Evolutionary conservation across 2,329 filamentous ascomycete species (phyloP).

Genomic region (Xylariaceae sp.): DNA sequence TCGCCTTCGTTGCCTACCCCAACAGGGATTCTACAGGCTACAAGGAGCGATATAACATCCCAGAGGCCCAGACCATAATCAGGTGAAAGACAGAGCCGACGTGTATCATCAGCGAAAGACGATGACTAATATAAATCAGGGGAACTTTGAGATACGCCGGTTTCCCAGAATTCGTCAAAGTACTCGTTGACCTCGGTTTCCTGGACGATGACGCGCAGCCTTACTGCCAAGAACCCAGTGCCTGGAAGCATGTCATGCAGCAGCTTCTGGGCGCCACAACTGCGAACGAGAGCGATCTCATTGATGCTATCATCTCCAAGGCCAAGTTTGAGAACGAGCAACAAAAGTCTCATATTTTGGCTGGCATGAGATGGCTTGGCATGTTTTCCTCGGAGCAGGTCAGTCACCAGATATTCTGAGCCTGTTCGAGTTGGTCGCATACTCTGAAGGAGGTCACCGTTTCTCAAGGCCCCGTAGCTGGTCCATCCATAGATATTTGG

Average conservation of each 20-base stretch:
- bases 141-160: conserved; percentile 83
- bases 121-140: conserved; percentile 5
- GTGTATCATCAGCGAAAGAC: no score
- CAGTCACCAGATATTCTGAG: conserved; percentile 3
- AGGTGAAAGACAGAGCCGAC: conserved; percentile 42
- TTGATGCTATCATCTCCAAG: conserved; percentile 70
- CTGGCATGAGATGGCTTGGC: conserved; percentile 63
- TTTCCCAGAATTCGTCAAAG: conserved; percentile 86
- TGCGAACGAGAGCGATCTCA: conserved; percentile 63
- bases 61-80: conserved; percentile 84
- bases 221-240: conserved; percentile 61
- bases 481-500: neutral
- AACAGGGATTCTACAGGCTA: conserved; percentile 89
- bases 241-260: conserved; percentile 83
- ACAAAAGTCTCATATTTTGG: conserved; percentile 65
- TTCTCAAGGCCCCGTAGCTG: neutral
- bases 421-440: neutral
- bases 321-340: conserved; percentile 65
- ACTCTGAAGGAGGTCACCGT: neutral
- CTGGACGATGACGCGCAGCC: conserved; percentile 66
- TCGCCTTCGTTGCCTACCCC: conserved; percentile 84
- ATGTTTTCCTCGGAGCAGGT: conserved; percentile 65
- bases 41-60: conserved; percentile 85
- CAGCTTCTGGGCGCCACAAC: conserved; percentile 69
- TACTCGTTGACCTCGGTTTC: conserved; percentile 87